These are phyloP conservation scores for Trametes polyzona DNA, from an alignment of 1,284 basidiomycete species.

Conservation along the genomic window DNA sequence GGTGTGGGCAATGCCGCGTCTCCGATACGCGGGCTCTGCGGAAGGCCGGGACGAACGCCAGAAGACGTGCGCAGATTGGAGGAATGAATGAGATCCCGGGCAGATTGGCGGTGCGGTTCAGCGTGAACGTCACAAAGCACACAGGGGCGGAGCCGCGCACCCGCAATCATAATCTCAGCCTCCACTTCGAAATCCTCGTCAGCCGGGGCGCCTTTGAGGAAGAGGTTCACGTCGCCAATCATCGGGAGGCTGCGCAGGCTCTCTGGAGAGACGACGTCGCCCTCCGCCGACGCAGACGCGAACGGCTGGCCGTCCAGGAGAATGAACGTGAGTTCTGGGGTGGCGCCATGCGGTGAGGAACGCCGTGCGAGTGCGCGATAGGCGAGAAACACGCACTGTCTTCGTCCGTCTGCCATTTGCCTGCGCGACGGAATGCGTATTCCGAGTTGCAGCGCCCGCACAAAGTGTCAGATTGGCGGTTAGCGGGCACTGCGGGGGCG, in stretches of 20 bases:
- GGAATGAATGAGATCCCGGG: not conserved
- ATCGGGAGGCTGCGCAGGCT: slow-evolving; percentile 61
- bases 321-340: slow-evolving; percentile 69
- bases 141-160: slow-evolving; percentile 38
- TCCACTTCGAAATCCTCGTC: slow-evolving; percentile 57
- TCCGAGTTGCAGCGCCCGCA: slow-evolving; percentile 3
- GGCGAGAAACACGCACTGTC: slow-evolving; percentile 64
- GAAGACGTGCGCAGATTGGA: not conserved
- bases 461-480: not conserved
- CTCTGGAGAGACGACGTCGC: slow-evolving; percentile 32
- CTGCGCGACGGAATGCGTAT: slow-evolving; percentile 42
- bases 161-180: slow-evolving; percentile 88
- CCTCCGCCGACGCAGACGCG: slow-evolving; percentile 38
- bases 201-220: slow-evolving; percentile 63
- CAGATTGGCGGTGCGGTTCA: slow-evolving; percentile 5
- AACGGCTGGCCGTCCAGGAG: slow-evolving; percentile 14
- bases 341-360: slow-evolving; percentile 7
- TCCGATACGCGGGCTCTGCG: slow-evolving; percentile 60
- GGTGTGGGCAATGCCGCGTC: slow-evolving; percentile 70
- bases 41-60: not conserved
- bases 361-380: slow-evolving; percentile 1
- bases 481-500: slow-evolving; percentile 7
- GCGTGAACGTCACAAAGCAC: not conserved
- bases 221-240: slow-evolving; percentile 94
- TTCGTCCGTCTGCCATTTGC: slow-evolving; percentile 84